Evolutionary conservation across 371 early-diverging fungal genomes (phyloP), one percentile per base, ranked within the genome.

Genomic region (Rhizopus sp.): DNA sequence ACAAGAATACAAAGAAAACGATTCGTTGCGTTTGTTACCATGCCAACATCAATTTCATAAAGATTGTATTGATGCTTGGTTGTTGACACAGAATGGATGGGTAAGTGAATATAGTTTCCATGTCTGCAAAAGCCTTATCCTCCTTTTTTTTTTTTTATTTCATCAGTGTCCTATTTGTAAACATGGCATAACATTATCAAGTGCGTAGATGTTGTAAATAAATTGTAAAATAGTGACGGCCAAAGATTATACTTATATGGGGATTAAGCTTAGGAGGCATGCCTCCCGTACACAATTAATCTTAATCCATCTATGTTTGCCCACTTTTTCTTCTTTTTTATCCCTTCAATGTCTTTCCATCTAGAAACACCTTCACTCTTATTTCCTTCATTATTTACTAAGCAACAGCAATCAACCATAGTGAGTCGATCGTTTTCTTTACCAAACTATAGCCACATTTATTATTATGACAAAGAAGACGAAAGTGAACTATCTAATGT

Each of bases 41-140:
- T 99, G 99, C 71, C 73, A 76, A 34, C 99, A 99, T 70, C 83
- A 84, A 47, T 99, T 92, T 74, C 99, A 99, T 67, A 77, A 84
- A 16, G 72, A 72, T 2, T 99, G 99, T 73, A 89, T 98, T 39
- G 97, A 95, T 60, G 84, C 79, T 41, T 91, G 92, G 92, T 77
- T 92, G 31, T 89, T 86, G 1, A 88, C 88, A 5, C 74, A 85
- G 57, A 89, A 88, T 63, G 85, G 83, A 72, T 83, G 85, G 65
- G 87, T 86, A 75, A 64, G 82, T 68, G 17, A 30, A 23, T 23
- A 23, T 32, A n/a, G 1, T 32, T 51, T n/a, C 42, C 17, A 15
- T 37, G 8, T 5, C 9, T 33, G 40, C 41, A 35, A 41, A 29
- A n/a, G 29, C 35, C 38, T 45, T 37, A 32, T 44, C 12, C 15